Conservation (phyloP, 1,139 yeast species). For the Kodamaea anthophila region DNA sequence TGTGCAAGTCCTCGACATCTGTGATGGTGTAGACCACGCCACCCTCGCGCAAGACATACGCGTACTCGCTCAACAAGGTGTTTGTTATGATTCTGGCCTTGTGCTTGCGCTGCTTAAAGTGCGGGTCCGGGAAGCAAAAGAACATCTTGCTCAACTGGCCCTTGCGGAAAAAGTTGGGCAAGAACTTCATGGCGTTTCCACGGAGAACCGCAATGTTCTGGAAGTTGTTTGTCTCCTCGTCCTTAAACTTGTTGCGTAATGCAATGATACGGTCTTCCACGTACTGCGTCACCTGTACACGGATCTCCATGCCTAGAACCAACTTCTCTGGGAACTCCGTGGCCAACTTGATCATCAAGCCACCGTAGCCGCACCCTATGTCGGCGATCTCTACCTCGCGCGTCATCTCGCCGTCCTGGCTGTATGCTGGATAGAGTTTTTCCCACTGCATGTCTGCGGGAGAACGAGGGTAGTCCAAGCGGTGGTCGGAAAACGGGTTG, state of each 20-base stretch:
- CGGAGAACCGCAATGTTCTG: slow-evolving; percentile 86
- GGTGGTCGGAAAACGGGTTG: slow-evolving; percentile 94
- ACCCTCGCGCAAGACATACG: slow-evolving; percentile 79
- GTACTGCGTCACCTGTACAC: slow-evolving; percentile 95
- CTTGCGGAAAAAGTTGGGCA: slow-evolving; percentile 85
- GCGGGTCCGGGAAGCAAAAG: slow-evolving; percentile 99
- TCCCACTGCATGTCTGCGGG: slow-evolving; percentile 90
- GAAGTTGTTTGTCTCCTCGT: slow-evolving; percentile 33
- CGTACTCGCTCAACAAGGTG: slow-evolving; percentile 85
- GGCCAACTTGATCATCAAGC: slow-evolving; percentile 74
- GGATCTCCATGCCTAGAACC: slow-evolving; percentile 91
- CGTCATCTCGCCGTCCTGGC: slow-evolving; percentile 38
- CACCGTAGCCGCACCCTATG: slow-evolving; percentile 98
- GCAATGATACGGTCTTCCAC: slow-evolving; percentile 95
- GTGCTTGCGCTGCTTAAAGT: slow-evolving; percentile 93
- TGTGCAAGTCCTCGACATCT: slow-evolving; percentile 87
- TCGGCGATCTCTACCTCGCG: slow-evolving; percentile 84
- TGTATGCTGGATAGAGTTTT: slow-evolving; percentile 58
- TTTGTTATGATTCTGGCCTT: slow-evolving; percentile 93
- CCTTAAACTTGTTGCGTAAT: slow-evolving; percentile 53
- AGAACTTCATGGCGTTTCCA: slow-evolving; percentile 95
- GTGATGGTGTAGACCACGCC: slow-evolving; percentile 93
- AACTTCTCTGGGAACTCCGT: slow-evolving; percentile 67
- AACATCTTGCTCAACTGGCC: slow-evolving; percentile 84
- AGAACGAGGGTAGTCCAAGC: slow-evolving; percentile 74